phyloP scores from a whole-genome alignment of 257 asterid genomes.

The Euphrasia confusa region DNA sequence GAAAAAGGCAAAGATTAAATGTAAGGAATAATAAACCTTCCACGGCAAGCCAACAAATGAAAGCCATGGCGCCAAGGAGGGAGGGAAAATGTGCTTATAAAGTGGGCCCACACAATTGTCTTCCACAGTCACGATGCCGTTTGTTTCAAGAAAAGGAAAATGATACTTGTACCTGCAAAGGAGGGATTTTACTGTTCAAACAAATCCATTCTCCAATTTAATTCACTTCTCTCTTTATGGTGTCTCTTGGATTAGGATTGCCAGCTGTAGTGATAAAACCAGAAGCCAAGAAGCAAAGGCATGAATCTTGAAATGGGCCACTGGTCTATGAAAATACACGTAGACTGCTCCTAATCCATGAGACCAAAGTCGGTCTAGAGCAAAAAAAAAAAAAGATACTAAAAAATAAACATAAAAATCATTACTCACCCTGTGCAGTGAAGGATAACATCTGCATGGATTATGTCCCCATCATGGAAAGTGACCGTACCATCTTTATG shows the following conservation, averaged over 20 bases:
- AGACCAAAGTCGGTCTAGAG: too few species aligned
- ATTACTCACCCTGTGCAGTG: conserved; percentile 88
- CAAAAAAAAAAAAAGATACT: too few species aligned
- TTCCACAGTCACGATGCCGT: conserved; percentile 62
- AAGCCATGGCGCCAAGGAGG: conserved; percentile 69
- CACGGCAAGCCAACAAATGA: conserved; percentile 94
- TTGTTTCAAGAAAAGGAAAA: conserved; percentile 84
- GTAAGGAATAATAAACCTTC: conserved; percentile 51
- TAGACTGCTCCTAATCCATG: too few species aligned
- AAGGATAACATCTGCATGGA: conserved; percentile 61
- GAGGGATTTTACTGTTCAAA: conserved; percentile 2
- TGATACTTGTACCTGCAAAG: conserved; percentile 65
- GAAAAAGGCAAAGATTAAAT: not conserved
- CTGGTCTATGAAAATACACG: too few species aligned
- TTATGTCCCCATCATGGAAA: conserved; percentile 53
- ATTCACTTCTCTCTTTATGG: not conserved
- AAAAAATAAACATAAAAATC: not conserved
- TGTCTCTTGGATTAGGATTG: too few species aligned
- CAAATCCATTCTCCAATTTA: not conserved
- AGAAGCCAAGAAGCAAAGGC: too few species aligned
- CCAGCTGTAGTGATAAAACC: too few species aligned
- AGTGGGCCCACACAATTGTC: conserved; percentile 91
- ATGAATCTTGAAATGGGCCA: too few species aligned
- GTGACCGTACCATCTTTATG: conserved; percentile 56
- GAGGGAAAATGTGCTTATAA: conserved; percentile 83